A percentile compares a stretch with the other conserved stretches of the same genome.
Evolutionary conservation across 2,329 filamentous ascomycete genomes (phyloP).

Genomic region (Amylocarpus encephaloides): DNA sequence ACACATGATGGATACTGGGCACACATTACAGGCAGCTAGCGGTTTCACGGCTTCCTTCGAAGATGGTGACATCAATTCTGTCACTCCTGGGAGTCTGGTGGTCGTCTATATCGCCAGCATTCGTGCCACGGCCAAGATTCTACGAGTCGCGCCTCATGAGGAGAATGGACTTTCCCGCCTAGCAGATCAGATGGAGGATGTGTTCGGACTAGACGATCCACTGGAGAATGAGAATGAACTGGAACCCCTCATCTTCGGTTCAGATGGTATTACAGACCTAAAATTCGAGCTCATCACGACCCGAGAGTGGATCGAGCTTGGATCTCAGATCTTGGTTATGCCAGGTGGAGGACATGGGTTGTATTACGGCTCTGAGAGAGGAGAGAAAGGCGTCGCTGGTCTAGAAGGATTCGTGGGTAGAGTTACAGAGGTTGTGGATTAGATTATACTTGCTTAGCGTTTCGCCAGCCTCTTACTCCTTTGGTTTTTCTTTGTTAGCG

Average conservation of each 20-base stretch:
- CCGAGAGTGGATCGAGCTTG: conserved; percentile 68
- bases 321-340: conserved; percentile 63
- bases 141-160: conserved; percentile 39
- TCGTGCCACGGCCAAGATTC: conserved; percentile 69
- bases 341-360: conserved; percentile 61
- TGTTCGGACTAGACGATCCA: conserved; percentile 52
- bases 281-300: conserved; percentile 62
- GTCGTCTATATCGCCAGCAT: conserved; percentile 87
- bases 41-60: conserved; percentile 68
- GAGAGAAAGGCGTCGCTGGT: conserved; percentile 49
- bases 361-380: conserved; percentile 48
- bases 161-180: conserved; percentile 14
- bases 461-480: too few species aligned
- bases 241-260: conserved; percentile 34
- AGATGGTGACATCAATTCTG: conserved; percentile 52
- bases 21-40: conserved; percentile 57
- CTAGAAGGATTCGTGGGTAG: conserved; percentile 68
- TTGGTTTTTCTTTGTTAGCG: too few species aligned
- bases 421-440: conserved; percentile 56
- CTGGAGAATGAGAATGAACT: conserved; percentile 33
- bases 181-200: conserved; percentile 34
- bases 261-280: conserved; percentile 41
- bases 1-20: conserved; percentile 49
- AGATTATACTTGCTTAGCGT: conserved; percentile 3
- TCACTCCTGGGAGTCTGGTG: conserved; percentile 62